A percentile compares a stretch with the other conserved stretches of the same genome.
Conservation (phyloP, 192 early-diverging fungal species). For the Backusella mclennaniae region DNA sequence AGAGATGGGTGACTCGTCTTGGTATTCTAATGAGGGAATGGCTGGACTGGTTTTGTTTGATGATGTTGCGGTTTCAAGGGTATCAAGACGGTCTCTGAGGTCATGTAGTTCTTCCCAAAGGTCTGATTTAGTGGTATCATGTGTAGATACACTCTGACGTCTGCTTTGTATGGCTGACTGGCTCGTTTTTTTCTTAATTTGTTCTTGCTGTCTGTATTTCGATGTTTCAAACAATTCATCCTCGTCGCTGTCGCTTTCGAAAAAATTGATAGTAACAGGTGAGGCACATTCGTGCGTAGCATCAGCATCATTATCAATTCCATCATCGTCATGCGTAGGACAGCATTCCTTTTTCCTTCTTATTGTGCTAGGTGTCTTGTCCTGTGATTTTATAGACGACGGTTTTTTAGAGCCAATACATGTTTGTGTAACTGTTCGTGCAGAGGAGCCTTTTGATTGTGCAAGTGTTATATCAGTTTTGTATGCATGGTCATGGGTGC, state of each 20-base stretch:
- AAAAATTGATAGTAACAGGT: not conserved
- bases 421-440: not conserved
- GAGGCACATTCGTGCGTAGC: constrained; percentile 1
- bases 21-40: not conserved
- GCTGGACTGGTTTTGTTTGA: constrained; percentile 1
- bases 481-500: not conserved
- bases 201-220: not conserved
- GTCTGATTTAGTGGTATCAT: constrained; percentile 4
- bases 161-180: constrained; percentile 3
- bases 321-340: not conserved
- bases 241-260: not conserved
- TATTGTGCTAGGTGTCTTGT: not conserved
- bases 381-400: not conserved
- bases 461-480: not conserved
- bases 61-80: not conserved
- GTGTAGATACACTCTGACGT: not conserved
- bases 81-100: constrained; percentile 1
- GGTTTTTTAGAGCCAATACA: not conserved
- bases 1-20: not conserved
- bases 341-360: not conserved
- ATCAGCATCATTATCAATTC: not conserved
- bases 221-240: constrained; percentile 5
- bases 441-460: not conserved
- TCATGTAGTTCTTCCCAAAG: not conserved
- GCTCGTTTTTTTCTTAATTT: constrained; percentile 7